Evolutionary conservation across 306 rosid species (phyloP), one percentile per base, ranked within the genome.

Genomic region (Crotalaria pallida): DNA sequence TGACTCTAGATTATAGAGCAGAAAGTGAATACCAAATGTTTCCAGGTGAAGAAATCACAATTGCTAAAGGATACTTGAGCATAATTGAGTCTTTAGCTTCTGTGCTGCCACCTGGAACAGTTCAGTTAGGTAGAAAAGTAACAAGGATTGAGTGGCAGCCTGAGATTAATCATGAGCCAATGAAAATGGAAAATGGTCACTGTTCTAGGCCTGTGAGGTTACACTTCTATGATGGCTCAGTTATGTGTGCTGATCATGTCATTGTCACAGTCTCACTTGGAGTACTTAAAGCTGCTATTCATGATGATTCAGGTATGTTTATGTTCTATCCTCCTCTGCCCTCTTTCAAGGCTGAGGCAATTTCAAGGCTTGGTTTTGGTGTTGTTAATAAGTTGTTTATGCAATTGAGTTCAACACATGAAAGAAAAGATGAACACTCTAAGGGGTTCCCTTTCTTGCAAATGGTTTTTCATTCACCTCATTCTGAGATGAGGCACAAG

Each of bases 321-420:
- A 58, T 90, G 85, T 94, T 94, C 68, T 67, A 23, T 58, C 99
- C 99, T 63, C 89, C 88, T 47, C 77, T 94, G 77, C 99, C 99
- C 22, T 12, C 70, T 57, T 91, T 80, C 73, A 94, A 94, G 82
- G 73, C 82, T 2, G 84, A 86, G 81, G 97, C 97, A 19, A 94
- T 94, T 68, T 84, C 90, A 50, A 84, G 96, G 86, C 92, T 94
- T 40, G 99, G 99, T 33, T 94, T 87, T 82, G 97, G 99, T n/a
- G 88, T 91, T 77, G 99, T 94, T 18, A 91, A 94, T 84, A 94
- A 94, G 89, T 24, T 94, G 64, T 94, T 94, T 79, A 73, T 91
- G 82, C 90, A 85, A 83, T 76, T 91, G 78, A 77, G 77, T 72
- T 77, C 84, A 6, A 65, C 26, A 41, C 43, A 61, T 56, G 66